Base-by-base conservation (phyloP, 2,329 filamentous ascomycete species). In the Aureobasidium sp. region DNA sequence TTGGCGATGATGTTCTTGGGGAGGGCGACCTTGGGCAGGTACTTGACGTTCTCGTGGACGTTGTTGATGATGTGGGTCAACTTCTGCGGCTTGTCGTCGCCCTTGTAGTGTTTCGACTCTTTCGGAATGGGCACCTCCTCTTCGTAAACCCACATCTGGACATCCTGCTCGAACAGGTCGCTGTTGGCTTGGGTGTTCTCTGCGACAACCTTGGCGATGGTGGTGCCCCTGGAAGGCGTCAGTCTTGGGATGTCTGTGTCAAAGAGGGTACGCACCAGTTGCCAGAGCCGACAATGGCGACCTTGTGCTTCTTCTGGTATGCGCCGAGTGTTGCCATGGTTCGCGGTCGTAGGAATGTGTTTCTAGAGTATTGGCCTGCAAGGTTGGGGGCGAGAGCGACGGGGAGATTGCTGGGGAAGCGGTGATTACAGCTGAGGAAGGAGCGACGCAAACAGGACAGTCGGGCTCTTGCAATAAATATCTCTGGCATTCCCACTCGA, bases 101-200 rank as follows among this genome's bases (percentile, higher is more conserved):
- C 71, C 69, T 89, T 82, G 80, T 91, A 91, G 77, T 91, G 83
- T 68, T 84, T 85, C 53, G 89, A 93, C 66, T 83, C 81, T 69
- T 87, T 82, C 14, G 89, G 78, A 45, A 96, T 80, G 61, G 84
- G 83, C 66, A 96, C 87, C 27, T 96, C 84, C 76, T 99, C 94
- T 77, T 99, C 94, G 73, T 86, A 97, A 71, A 99, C 95, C 94
- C 94, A 99, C 94, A 99, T 97, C 77, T 96, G 90, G 58, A 99
- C 91, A 65, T 91, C 81, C 73, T 87, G 80, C 71, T 97, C 90
- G 73, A 97, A 99, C 48, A 97, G 73, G 34, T 91, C 83, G 11
- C 86, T 82, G 77, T 96, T 82, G 66, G 83, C 86, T 65, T 83
- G 85, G 41, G 91, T 89, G 78, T 96, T 99, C 76, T 99, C 93